Evolutionary conservation across 768 basidiomycete species (phyloP).

Genomic region (Russula virescens): DNA sequence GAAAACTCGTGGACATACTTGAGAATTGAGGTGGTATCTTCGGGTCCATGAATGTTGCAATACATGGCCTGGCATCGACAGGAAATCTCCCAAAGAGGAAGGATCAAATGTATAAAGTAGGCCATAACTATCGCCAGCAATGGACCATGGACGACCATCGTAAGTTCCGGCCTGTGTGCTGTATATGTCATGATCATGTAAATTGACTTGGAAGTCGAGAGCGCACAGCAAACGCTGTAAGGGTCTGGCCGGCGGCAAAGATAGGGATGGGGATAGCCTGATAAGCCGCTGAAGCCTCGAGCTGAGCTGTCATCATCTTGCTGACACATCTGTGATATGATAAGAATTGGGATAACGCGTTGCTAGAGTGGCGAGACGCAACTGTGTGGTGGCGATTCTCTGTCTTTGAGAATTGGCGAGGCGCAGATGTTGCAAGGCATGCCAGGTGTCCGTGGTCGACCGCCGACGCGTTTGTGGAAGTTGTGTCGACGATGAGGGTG

Average conservation of each 20-base stretch:
- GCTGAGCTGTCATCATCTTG: conserved; percentile 14
- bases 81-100: neutral
- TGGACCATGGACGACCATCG: conserved; percentile 6
- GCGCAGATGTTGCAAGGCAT: conserved; percentile 7
- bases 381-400: conserved; percentile 15
- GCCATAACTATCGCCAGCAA: conserved; percentile 20
- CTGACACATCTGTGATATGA: neutral
- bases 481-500: neutral
- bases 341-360: conserved; percentile 1
- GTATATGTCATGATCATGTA: neutral
- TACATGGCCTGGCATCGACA: conserved; percentile 1
- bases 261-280: conserved; percentile 11
- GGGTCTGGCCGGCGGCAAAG: neutral
- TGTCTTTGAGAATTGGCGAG: conserved; percentile 11
- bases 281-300: conserved; percentile 8
- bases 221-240: conserved; percentile 20
- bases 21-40: conserved; percentile 6
- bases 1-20: neutral
- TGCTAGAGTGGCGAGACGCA: conserved; percentile 2
- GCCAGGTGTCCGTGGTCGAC: conserved; percentile 1
- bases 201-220: neutral
- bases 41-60: conserved; percentile 17
- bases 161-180: conserved; percentile 7
- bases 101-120: conserved; percentile 11
- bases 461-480: neutral